phyloP scores from a whole-genome alignment of 139 green algal species.

The Haematococcus lacustris region DNA sequence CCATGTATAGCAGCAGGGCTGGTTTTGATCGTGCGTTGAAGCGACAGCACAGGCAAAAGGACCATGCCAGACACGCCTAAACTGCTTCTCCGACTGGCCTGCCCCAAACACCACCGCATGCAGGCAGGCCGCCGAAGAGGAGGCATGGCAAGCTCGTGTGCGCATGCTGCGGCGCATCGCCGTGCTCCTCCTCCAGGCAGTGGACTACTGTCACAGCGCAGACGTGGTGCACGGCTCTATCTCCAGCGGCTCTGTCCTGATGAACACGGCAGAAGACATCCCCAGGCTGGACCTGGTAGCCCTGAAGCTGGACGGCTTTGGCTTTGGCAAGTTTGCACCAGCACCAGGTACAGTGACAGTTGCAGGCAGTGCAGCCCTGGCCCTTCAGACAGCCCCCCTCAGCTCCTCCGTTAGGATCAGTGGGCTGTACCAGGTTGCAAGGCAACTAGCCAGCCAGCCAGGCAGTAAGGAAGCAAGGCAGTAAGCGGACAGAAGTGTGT shows the following conservation, averaged over 20 bases:
- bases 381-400: not conserved
- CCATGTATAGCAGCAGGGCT: not conserved
- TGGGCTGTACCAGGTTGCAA: conserved; percentile 1
- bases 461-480: too few relatives aligned
- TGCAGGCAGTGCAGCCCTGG: not conserved
- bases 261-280: conserved; percentile 38
- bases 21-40: not conserved
- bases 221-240: conserved; percentile 68
- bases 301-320: conserved; percentile 80
- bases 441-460: not conserved
- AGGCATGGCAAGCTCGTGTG: conserved; percentile 22
- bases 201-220: conserved; percentile 43
- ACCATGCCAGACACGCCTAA: not conserved
- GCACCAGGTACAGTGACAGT: not conserved
- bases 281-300: conserved; percentile 21
- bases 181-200: conserved; percentile 32
- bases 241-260: conserved; percentile 51
- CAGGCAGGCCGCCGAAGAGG: conserved; percentile 22
- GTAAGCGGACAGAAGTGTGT: too few relatives aligned
- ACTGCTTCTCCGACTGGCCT: not conserved
- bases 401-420: not conserved
- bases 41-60: not conserved
- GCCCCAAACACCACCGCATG: not conserved
- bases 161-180: conserved; percentile 30
- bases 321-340: conserved; percentile 38